Base-by-base conservation (phyloP, 129 eudicot genomes). In the Helichrysum umbraculigerum region DNA sequence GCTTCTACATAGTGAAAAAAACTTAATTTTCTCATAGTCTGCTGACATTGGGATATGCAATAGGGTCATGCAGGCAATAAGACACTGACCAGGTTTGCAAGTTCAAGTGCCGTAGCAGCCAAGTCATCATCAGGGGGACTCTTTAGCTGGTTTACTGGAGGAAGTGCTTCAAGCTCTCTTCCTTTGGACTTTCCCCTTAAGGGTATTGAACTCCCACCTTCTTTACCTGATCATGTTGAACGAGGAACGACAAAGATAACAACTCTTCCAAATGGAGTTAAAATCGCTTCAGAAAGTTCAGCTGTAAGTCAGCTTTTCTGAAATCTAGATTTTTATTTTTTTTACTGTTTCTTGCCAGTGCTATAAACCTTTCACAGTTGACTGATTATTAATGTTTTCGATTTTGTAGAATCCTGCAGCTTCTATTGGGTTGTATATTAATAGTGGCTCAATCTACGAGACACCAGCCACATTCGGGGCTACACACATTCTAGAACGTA, bases 381-480 rank as follows among this genome's bases (percentile, higher is more conserved):
- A 64, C 67, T 39, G 50, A 66, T 80, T 0, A 59, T 58, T 17
- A 73, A 15, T 73, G 0, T 64, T 56, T 44, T 59, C 47, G 1
- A 44, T 51, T 77, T 20, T 79, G 63, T 82, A 92, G 98, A 85
- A 68, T 57, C 94, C 96, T 72, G 90, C 84, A 0, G 98, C 98
- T 28, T 93, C 98, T 21, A 90, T 93, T 80, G 98, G 96, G 17
- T 56, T 93, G 56, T 90, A 83, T 80, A 85, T 93, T 61, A 86
- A 90, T 63, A 83, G 87, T 81, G 98, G 98, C 52, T 90, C 98
- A 66, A 93, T 91, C 51, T 91, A 90, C 37, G 98, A 93, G 73
- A 87, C 84, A 33, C 91, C 96, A 32, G 77, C 35, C 35, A 61
- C 88, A 25, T 87, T 78, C 76, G 98, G 98, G 29, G 91, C 82